Percentiles rank a stretch among this genome's conserved stretches.
phyloP scores from a whole-genome alignment of 352 stramenopile species.

The Globisporangium cederbergense region DNA sequence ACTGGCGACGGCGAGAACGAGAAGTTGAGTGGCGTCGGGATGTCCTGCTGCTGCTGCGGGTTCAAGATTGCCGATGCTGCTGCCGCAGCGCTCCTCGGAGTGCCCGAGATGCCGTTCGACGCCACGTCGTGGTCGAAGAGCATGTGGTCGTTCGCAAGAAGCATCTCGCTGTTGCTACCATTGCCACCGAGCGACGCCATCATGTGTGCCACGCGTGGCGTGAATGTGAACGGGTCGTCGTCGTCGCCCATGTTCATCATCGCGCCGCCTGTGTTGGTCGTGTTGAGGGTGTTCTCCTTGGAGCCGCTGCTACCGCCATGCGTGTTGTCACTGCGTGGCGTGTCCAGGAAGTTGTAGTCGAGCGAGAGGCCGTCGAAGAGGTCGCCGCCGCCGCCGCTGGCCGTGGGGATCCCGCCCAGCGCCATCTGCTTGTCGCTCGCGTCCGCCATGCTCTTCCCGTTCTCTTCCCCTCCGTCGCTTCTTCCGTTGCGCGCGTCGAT shows the following conservation, averaged over 20 bases:
- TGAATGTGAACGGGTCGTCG: slow-evolving; percentile 15
- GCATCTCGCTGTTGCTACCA: neutral
- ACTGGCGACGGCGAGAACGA: slow-evolving; percentile 5
- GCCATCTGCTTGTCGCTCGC: slow-evolving; percentile 16
- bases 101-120: slow-evolving; percentile 16
- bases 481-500: too few species aligned
- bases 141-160: slow-evolving; percentile 34
- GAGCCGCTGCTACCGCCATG: slow-evolving; percentile 2
- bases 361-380: slow-evolving; percentile 49
- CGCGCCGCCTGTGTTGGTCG: neutral
- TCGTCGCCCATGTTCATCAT: neutral
- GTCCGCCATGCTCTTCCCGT: slow-evolving; percentile 29
- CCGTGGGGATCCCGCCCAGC: slow-evolving; percentile 7
- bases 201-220: slow-evolving; percentile 14
- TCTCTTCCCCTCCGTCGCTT: too few species aligned
- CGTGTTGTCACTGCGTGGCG: neutral
- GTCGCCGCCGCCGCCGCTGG: slow-evolving; percentile 18
- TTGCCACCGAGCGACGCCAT: slow-evolving; percentile 10
- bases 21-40: slow-evolving; percentile 35
- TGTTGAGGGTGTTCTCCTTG: slow-evolving; percentile 3
- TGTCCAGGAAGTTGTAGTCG: slow-evolving; percentile 48
- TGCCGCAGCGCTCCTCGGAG: slow-evolving; percentile 18
- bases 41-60: slow-evolving; percentile 17
- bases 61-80: neutral
- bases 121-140: slow-evolving; percentile 49